Base-by-base conservation (phyloP, 768 basidiomycete genomes). In the Trametes cingulata region DNA sequence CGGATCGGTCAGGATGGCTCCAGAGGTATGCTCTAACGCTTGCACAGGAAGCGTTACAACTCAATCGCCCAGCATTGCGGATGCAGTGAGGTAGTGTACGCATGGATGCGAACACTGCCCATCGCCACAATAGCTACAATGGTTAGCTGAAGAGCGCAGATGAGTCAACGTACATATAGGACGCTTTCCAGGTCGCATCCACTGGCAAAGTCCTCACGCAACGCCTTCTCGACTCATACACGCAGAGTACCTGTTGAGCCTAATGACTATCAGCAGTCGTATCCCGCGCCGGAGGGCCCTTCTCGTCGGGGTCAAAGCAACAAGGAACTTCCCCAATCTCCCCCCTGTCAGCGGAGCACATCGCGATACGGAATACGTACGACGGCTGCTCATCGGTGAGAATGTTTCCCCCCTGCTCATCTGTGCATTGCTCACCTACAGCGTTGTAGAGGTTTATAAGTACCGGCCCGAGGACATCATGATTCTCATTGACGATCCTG, bases 391-490 rank as follows among this genome's bases (percentile, higher is more conserved):
- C 39, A n/a, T 40, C 13, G 14, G 39, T 40, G 14, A n/a, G n/a
- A 40, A 3, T 40, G 14, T 14, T 14, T n/a, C 13, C n/a, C 39
- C 39, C 14, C 39, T 40, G 5, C 14, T 13, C 5, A n/a, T 5
- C 13, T 14, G n/a, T 40, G 39, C 4, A 3, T 40, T 5, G n/a
- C 29, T 33, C 29, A 33, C 29, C 29, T 4, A 33, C 29, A n/a
- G n/a, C 39, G 39, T 40, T 13, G 39, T 40, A 40, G 14, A 14
- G 14, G 39, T 14, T 3, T 40, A 33, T 14, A n/a, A n/a, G 14
- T 83, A 82, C 60, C n/a, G 67, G 15, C 58, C 66, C 0, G 68
- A 72, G 4, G 68, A 82, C 45, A 77, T 84, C 19, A 73, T 72
- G 0, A 66, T 79, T 0, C 76, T 85, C 53, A 71, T 80, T 41